These are phyloP conservation scores for Graphilbum fragrans DNA, from an alignment of 2,329 filamentous ascomycete genomes.

Conservation along the genomic window DNA sequence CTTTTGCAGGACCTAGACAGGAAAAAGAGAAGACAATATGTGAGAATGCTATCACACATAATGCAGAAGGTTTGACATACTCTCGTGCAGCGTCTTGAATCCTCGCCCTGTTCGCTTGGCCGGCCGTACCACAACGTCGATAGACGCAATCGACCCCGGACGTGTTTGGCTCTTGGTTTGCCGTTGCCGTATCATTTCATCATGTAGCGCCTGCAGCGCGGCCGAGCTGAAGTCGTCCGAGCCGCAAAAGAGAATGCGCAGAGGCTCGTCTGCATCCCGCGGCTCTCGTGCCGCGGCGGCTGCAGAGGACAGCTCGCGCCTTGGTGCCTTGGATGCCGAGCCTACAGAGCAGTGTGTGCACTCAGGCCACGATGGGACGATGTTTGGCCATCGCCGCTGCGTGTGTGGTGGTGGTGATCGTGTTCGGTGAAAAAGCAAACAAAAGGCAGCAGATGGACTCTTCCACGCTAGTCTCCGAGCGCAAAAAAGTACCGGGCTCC, in stretches of 20 bases:
- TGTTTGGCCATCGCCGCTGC: too few relatives aligned
- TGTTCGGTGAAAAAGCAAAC: too few relatives aligned
- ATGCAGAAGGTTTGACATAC: constrained; percentile 25
- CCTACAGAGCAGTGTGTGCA: too few relatives aligned
- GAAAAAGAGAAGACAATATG: not conserved
- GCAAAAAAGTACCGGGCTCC: too few relatives aligned
- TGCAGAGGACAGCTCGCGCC: not conserved
- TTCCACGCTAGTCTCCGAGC: too few relatives aligned
- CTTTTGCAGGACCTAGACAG: constrained; percentile 49
- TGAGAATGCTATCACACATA: not conserved
- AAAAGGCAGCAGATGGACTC: too few relatives aligned
- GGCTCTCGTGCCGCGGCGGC: not conserved
- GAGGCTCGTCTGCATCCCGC: constrained; percentile 34
- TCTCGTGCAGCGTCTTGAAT: constrained; percentile 52
- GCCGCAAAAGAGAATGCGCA: constrained; percentile 87
- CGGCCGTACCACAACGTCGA: constrained; percentile 77
- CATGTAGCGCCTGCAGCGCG: constrained; percentile 57
- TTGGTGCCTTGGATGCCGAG: too few relatives aligned
- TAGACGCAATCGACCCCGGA: constrained; percentile 50
- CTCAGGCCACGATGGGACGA: too few relatives aligned
- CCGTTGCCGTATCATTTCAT: constrained; percentile 27
- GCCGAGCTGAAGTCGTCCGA: constrained; percentile 82
- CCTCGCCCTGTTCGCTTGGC: constrained; percentile 70
- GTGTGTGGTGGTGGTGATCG: too few relatives aligned
- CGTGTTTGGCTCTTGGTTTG: constrained; percentile 17